A percentile compares a stretch with the other conserved stretches of the same genome.
Conservation (phyloP, 2,329 filamentous ascomycete species). For the Colletotrichum sp. region DNA sequence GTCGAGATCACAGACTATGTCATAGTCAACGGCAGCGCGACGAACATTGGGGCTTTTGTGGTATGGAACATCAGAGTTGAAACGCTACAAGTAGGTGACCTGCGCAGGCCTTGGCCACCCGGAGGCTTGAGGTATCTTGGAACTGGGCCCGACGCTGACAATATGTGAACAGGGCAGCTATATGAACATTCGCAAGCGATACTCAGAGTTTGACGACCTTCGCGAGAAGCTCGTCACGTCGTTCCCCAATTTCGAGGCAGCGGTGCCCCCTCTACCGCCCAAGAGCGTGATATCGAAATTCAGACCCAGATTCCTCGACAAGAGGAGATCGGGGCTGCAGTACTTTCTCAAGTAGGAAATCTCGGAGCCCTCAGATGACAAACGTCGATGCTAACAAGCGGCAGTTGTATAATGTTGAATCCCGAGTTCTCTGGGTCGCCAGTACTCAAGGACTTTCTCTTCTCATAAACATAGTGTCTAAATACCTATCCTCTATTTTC, state of each 20-base stretch:
- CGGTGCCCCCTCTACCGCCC: conserved; percentile 88
- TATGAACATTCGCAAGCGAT: conserved; percentile 73
- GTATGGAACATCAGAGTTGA: conserved; percentile 92
- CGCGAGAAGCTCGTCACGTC: conserved; percentile 74
- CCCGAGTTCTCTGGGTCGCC: conserved; percentile 94
- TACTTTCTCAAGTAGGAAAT: conserved; percentile 87
- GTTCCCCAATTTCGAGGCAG: conserved; percentile 83
- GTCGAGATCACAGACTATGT: conserved; percentile 64
- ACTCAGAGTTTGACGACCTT: conserved; percentile 92
- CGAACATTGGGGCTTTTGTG: conserved; percentile 83
- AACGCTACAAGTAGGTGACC: conserved; percentile 74
- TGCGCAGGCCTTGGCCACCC: neutral
- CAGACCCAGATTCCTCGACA: conserved; percentile 83
- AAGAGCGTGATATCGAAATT: conserved; percentile 93
- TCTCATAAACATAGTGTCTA: conserved; percentile 50
- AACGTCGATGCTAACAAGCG: conserved; percentile 20
- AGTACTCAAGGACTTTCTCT: conserved; percentile 89
- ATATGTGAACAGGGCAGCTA: conserved; percentile 54
- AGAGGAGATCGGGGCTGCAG: conserved; percentile 79
- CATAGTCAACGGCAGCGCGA: conserved; percentile 60
- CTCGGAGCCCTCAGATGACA: conserved; percentile 3
- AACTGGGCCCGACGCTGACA: conserved; percentile 12
- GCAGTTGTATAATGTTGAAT: conserved; percentile 87
- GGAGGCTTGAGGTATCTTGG: neutral
- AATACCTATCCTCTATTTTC: neutral